A percentile compares a stretch with the other conserved stretches of the same genome.
phyloP scores from a whole-genome alignment of 2,329 filamentous ascomycete genomes.

The Hymenoscyphus infarciens region DNA sequence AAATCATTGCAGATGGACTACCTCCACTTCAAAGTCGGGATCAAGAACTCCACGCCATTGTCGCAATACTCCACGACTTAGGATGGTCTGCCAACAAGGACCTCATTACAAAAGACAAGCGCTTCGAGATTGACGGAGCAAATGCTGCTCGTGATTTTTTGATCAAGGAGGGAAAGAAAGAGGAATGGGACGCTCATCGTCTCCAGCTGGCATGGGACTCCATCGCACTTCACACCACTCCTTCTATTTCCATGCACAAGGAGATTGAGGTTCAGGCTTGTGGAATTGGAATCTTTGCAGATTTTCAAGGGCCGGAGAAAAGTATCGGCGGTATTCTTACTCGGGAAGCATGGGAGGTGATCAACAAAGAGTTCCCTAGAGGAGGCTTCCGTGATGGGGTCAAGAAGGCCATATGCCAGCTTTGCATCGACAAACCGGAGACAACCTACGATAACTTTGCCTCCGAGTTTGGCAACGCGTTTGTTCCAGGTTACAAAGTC shows the following conservation, averaged over 20 bases:
- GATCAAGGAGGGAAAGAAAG: slow-evolving; percentile 22
- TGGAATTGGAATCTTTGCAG: not conserved
- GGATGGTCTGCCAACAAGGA: slow-evolving; percentile 40
- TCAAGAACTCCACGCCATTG: slow-evolving; percentile 35
- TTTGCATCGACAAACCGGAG: slow-evolving; percentile 37
- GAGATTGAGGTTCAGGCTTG: slow-evolving; percentile 38
- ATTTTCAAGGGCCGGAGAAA: slow-evolving; percentile 20
- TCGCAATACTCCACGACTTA: slow-evolving; percentile 42
- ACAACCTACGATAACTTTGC: slow-evolving; percentile 38
- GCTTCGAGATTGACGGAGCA: slow-evolving; percentile 50
- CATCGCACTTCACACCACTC: slow-evolving; percentile 43
- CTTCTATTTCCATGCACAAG: slow-evolving; percentile 39
- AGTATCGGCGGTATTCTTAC: slow-evolving; percentile 28
- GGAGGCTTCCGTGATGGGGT: slow-evolving; percentile 34
- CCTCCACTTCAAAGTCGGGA: not conserved
- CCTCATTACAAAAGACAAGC: slow-evolving; percentile 41
- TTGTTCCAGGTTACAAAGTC: slow-evolving; percentile 11
- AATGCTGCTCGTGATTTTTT: slow-evolving; percentile 43
- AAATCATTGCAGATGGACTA: not conserved
- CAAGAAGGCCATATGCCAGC: slow-evolving; percentile 33
- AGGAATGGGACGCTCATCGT: slow-evolving; percentile 39
- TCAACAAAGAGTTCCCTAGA: slow-evolving; percentile 34
- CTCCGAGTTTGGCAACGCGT: slow-evolving; percentile 29
- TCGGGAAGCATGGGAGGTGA: slow-evolving; percentile 28
- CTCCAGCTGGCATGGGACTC: slow-evolving; percentile 35